Base-by-base conservation (phyloP, 2,329 filamentous ascomycete genomes). In the Coniochaeta hoffmannii region DNA sequence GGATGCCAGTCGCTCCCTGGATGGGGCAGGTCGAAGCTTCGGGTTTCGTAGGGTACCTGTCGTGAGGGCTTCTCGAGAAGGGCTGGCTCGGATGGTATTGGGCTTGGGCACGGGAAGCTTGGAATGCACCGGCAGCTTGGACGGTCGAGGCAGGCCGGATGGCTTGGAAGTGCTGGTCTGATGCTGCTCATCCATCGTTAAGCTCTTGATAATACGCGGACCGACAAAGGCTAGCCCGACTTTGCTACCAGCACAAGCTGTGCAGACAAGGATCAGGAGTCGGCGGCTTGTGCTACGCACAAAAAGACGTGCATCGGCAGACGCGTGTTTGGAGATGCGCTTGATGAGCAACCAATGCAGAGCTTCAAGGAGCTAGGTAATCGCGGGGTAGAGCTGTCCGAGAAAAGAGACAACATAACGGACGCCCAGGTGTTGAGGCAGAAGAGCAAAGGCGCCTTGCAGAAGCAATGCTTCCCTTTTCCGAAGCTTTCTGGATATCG, bases 71-170 rank as follows among this genome's bases (percentile, higher is more conserved):
- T 53, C 32, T 52, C 50, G 28, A 12, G 50, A 35, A 15, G 50
- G 19, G 10, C 28, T 32, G n/a, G 28, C 19, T 2, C 28, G 50
- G 31, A 52, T 35, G 3, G 50, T 17, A 17, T n/a, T 17, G 3
- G 50, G 8, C 22, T 30, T 53, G 50, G 50, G 50, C 31, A 53
- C 50, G 5, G 50, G 50, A 4, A 53, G 50, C 32, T 53, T 53
- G 15, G 50, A 53, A 10, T 53, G 49, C 19, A 51, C 34, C 12
- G 50, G 50, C 7, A 53, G 50, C 19, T 22, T 36, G 15, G 50
- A 53, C 17, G 19, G 50, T 26, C 50, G 50, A 38, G 50, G 50
- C 19, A 53, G 31, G 24, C 31, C 50, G 22, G 50, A 53, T 10
- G 34, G 50, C 31, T 17, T 35, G 31, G 24, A 12, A n/a, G 4